Percentiles rank a stretch among this genome's conserved stretches.
Conservation (phyloP, 2,329 filamentous ascomycete species). For the Coleophoma eucalyptorum region DNA sequence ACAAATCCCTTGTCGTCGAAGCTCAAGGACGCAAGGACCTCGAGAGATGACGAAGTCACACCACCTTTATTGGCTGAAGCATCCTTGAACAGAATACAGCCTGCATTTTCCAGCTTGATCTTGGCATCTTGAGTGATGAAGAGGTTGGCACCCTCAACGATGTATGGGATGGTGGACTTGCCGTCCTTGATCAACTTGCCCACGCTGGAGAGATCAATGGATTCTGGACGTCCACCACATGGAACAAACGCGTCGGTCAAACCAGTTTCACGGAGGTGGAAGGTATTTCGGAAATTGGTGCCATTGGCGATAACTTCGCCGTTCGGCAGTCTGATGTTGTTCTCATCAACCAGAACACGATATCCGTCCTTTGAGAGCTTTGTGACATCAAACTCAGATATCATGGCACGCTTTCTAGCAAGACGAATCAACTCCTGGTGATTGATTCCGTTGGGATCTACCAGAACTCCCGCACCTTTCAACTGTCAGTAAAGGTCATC, state of each 20-base stretch:
- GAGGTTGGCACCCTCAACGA: slow-evolving; percentile 95
- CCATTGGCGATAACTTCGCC: slow-evolving; percentile 89
- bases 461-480: slow-evolving; percentile 76
- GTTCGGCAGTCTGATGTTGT: slow-evolving; percentile 78
- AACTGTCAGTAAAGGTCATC: no score
- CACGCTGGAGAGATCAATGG: slow-evolving; percentile 87
- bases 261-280: slow-evolving; percentile 78
- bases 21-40: slow-evolving; percentile 89
- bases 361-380: slow-evolving; percentile 89
- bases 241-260: slow-evolving; percentile 89
- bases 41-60: slow-evolving; percentile 93
- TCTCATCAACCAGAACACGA: slow-evolving; percentile 88
- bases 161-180: slow-evolving; percentile 85
- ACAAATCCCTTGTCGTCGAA: slow-evolving; percentile 89
- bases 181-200: slow-evolving; percentile 86
- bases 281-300: slow-evolving; percentile 95
- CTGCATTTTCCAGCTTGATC: slow-evolving; percentile 89
- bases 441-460: slow-evolving; percentile 87
- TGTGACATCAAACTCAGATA: slow-evolving; percentile 76
- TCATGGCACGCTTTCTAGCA: slow-evolving; percentile 85
- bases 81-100: slow-evolving; percentile 94
- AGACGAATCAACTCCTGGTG: slow-evolving; percentile 78
- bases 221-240: slow-evolving; percentile 93
- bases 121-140: slow-evolving; percentile 99
- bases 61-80: slow-evolving; percentile 98